Evolutionary conservation across 1,139 yeast species (phyloP).

Genomic region (Petasospora rhodanensis): DNA sequence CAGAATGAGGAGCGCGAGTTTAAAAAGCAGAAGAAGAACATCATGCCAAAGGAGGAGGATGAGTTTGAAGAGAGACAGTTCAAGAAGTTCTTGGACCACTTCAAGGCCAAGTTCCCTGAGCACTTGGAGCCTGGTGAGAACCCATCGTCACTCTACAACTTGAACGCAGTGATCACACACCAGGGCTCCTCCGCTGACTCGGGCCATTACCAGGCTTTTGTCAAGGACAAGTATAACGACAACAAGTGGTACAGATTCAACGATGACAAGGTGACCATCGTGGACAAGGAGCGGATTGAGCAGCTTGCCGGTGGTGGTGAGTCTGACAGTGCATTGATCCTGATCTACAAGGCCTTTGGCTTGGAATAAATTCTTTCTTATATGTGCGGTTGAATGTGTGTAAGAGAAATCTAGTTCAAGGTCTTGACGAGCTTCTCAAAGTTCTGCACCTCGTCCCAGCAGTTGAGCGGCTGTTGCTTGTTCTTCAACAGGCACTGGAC

Average conservation of each 20-base stretch:
- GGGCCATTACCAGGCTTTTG: constrained; percentile 94
- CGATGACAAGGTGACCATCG: constrained; percentile 83
- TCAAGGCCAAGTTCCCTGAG: constrained; percentile 32
- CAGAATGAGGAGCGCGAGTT: constrained; percentile 70
- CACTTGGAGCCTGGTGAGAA: constrained; percentile 57
- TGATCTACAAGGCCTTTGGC: constrained; percentile 80
- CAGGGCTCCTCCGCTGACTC: constrained; percentile 95
- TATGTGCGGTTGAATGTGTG: too few species aligned
- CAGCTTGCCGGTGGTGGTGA: constrained; percentile 95
- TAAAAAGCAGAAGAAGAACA: constrained; percentile 56
- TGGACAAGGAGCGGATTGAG: constrained; percentile 76
- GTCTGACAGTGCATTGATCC: constrained; percentile 88
- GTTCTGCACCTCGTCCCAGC: constrained; percentile 80
- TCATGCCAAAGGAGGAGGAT: constrained; percentile 23
- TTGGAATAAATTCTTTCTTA: too few species aligned
- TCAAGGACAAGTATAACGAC: constrained; percentile 67
- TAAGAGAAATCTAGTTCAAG: constrained; percentile 13
- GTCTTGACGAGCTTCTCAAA: constrained; percentile 47
- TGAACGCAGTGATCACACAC: constrained; percentile 83
- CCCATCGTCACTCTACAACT: constrained; percentile 82
- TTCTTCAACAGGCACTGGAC: constrained; percentile 65
- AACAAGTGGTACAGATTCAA: constrained; percentile 91
- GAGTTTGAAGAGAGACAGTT: constrained; percentile 32
- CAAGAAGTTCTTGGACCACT: constrained; percentile 36
- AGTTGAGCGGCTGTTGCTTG: constrained; percentile 71